Evolutionary conservation across 176 grass and related monocot genomes (phyloP), one percentile per base, ranked within the genome.

Genomic region (Oryza longistaminata): DNA sequence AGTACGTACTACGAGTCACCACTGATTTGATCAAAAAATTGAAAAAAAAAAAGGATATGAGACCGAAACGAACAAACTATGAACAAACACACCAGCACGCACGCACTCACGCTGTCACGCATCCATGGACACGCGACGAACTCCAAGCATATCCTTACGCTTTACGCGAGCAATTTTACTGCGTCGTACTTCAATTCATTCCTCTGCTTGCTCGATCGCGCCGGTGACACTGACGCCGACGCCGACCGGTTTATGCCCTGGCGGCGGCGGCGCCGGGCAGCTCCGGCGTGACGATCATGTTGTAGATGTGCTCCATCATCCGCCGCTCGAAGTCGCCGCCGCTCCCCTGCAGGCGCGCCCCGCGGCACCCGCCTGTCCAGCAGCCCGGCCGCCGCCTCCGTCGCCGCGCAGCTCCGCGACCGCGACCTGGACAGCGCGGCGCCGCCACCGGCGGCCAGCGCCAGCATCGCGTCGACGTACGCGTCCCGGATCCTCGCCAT

Each of bases 271-370:
- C 88, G 11, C 79, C 45, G 0, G 92, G 88, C 61, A 90, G 46
- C 82, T 90, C 91, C 64, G 91, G 88, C 42, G 82, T 78, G 64
- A 85, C 85, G 11, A 91, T 66, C 74, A 75, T 9, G 69, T 21
- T 76, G 62, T 91, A 88, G 8, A 93, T 88, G 53, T 93, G 92
- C 66, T 50, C 79, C 86, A 88, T 91, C 92, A 93, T 93, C 16
- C 85, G 78, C 40, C 73, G 66, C 44, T 91, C 88, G 73, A 93
- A 91, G 65, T 93, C 92, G 12, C 21, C 77, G 4, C 74, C 77
- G 4, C 74, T 64, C 4, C 35, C 33, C 21, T 43, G 55, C 52
- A 55, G 16, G 17, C 73, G 78, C 14, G 81, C 88, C 88, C 61
- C 66, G 74, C 2, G 91, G 91, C 77, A 93, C 79, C 10, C 77